phyloP scores from a whole-genome alignment of 1,284 basidiomycete genomes.

The Inonotus hispidus region DNA sequence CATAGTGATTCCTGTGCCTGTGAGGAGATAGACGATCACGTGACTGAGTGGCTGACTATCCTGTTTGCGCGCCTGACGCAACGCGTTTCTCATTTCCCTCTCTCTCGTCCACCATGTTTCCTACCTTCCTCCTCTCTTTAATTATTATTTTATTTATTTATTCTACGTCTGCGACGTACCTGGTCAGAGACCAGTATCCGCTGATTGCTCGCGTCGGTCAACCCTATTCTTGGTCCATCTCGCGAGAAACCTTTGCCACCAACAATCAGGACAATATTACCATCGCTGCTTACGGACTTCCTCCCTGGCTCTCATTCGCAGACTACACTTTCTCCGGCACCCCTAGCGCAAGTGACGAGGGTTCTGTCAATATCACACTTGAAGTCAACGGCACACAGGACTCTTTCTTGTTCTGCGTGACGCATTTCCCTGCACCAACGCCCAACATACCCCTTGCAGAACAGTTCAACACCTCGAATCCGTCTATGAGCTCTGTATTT shows the following conservation, averaged over 20 bases:
- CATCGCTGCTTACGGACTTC: conserved; percentile 47
- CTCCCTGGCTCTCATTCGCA: conserved; percentile 59
- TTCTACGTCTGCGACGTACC: conserved; percentile 28
- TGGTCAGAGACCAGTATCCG: conserved; percentile 57
- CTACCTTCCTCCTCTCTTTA: conserved; percentile 12
- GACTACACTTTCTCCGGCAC: conserved; percentile 52
- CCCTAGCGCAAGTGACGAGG: conserved; percentile 51
- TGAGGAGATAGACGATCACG: neutral
- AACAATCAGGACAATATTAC: conserved; percentile 25
- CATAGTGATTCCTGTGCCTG: neutral
- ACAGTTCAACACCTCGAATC: conserved; percentile 57
- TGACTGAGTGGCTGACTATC: neutral
- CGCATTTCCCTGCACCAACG: conserved; percentile 48
- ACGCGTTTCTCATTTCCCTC: neutral
- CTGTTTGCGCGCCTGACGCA: neutral
- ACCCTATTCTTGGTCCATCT: conserved; percentile 61
- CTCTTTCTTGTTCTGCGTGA: conserved; percentile 56
- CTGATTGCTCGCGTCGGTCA: conserved; percentile 53
- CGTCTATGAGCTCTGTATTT: conserved; percentile 66
- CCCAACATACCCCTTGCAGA: conserved; percentile 49
- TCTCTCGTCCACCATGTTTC: conserved; percentile 10
- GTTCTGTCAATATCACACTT: conserved; percentile 48
- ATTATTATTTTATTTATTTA: conserved; percentile 1
- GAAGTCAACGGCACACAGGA: conserved; percentile 46
- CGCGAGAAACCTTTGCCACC: conserved; percentile 54